Evolutionary conservation across 305 asterid species (phyloP).

Genomic region (Stenogyne calaminthoides): DNA sequence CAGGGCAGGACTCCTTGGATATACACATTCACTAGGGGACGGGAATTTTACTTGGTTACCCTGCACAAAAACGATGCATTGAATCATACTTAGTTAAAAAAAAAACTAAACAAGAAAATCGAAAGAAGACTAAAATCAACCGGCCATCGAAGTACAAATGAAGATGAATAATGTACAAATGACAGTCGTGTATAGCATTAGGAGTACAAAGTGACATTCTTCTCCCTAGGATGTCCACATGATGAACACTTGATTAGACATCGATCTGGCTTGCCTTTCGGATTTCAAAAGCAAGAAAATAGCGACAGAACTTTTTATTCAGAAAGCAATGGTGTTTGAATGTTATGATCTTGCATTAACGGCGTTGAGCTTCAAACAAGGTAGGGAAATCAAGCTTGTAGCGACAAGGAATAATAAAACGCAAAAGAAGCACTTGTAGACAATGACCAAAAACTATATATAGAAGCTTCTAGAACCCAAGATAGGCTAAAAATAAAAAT

Average conservation of each 20-base stretch:
- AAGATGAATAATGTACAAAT: not conserved
- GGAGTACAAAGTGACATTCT: not conserved
- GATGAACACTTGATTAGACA: too few species aligned
- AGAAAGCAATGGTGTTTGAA: not conserved
- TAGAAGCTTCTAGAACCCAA: not conserved
- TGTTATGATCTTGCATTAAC: not conserved
- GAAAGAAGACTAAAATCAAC: not conserved
- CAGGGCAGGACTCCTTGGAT: slow-evolving; percentile 83
- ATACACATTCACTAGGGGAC: slow-evolving; percentile 64
- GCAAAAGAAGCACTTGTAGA: not conserved
- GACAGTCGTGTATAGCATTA: not conserved
- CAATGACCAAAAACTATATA: not conserved
- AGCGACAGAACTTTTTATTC: not conserved
- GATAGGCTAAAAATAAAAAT: not conserved
- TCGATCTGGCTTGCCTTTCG: not conserved
- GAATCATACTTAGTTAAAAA: slow-evolving; percentile 1
- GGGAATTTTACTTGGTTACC: slow-evolving; percentile 61
- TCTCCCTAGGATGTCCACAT: not conserved
- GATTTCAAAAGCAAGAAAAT: not conserved
- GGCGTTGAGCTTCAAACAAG: not conserved
- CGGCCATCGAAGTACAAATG: not conserved
- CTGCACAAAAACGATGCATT: slow-evolving; percentile 36
- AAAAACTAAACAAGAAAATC: not conserved
- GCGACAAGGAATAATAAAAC: not conserved
- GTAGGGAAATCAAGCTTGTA: too few species aligned